Evolutionary conservation across 106 monocot species (phyloP), one percentile per base, ranked within the genome.

Genomic region (Apostasia ramifera): DNA sequence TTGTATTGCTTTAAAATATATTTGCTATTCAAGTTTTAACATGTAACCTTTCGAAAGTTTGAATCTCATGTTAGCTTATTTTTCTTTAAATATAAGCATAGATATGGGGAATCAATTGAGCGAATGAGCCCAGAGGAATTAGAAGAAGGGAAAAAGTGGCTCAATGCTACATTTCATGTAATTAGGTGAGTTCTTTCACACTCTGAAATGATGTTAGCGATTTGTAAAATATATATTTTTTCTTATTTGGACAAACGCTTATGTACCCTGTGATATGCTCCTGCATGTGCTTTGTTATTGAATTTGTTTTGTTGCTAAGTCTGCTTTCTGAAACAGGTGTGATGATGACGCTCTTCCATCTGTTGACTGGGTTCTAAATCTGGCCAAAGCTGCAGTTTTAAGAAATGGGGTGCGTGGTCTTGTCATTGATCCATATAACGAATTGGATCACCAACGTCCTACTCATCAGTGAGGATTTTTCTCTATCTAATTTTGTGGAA

Each of bases 381-480:
- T 89, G 70, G 93, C 93, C 9, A 93, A 89, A 82, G 75, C 86
- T 76, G 93, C 93, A 49, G 89, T 93, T 80, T 50, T 84, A 50
- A 86, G 93, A 80, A 62, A 86, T 77, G 89, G 93, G 48, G 77
- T 86, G 2, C 81, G 83, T 66, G 89, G 93, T 48, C 93, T 93
- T 71, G 86, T 93, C 2, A 93, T 93, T 84, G 89, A 93, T 74
- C 93, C 93, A 45, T 93, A 93, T 55, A 93, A 93, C 73, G 93
- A 89, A 75, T 76, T 93, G 65, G 93, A 93, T 84, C 93, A 93
- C 73, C 93, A 93, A 71, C 81, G 93, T 6, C 61, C 77, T 48
- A 0, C 57, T 59, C 80, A 81, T 72, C 86, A 89, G 93, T 93
- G 55, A 83, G 81, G 47, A 64, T 70, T 52, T 15, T 57, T 59